Evolutionary conservation across 495 filamentous ascomycete species (phyloP).

Genomic region (Tetracladium marchalianum): DNA sequence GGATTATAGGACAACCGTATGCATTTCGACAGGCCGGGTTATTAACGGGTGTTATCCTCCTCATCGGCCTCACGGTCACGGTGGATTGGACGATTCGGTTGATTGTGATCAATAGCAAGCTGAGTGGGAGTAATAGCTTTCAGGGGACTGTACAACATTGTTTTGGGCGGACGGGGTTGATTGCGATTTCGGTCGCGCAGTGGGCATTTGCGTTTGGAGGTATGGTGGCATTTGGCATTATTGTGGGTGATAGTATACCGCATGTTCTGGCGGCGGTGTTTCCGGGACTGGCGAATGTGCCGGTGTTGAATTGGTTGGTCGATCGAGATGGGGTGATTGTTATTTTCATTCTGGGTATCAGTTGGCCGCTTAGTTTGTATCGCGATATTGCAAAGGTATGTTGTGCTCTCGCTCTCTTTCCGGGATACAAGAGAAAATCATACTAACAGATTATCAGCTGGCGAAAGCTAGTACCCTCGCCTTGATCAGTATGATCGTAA

Average conservation of each 20-base stretch:
- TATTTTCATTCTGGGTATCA: constrained; percentile 71
- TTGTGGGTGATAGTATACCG: constrained; percentile 91
- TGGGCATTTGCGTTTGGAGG: constrained; percentile 98
- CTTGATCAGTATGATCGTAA: constrained; percentile 82
- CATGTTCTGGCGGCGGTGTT: constrained; percentile 77
- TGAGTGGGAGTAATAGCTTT: constrained; percentile 85
- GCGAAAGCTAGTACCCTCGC: constrained; percentile 91
- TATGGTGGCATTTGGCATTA: constrained; percentile 96
- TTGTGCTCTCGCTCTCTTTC: not conserved
- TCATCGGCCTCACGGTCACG: constrained; percentile 69
- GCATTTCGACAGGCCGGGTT: constrained; percentile 87
- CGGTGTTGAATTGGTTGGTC: constrained; percentile 71
- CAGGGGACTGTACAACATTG: constrained; percentile 92
- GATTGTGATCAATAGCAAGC: constrained; percentile 91
- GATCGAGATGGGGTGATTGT: constrained; percentile 77
- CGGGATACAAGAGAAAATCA: not conserved
- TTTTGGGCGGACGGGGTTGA: constrained; percentile 76
- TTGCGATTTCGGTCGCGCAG: constrained; percentile 86
- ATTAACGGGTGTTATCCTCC: constrained; percentile 63
- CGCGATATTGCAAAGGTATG: constrained; percentile 91
- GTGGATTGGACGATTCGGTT: constrained; percentile 96
- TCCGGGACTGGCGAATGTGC: constrained; percentile 59
- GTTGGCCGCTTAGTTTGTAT: constrained; percentile 89
- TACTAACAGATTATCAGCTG: constrained; percentile 46
- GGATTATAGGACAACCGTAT: constrained; percentile 96